These are phyloP conservation scores for Penicillium sp. DNA, from an alignment of 2,329 filamentous ascomycete genomes.

Conservation along the genomic window DNA sequence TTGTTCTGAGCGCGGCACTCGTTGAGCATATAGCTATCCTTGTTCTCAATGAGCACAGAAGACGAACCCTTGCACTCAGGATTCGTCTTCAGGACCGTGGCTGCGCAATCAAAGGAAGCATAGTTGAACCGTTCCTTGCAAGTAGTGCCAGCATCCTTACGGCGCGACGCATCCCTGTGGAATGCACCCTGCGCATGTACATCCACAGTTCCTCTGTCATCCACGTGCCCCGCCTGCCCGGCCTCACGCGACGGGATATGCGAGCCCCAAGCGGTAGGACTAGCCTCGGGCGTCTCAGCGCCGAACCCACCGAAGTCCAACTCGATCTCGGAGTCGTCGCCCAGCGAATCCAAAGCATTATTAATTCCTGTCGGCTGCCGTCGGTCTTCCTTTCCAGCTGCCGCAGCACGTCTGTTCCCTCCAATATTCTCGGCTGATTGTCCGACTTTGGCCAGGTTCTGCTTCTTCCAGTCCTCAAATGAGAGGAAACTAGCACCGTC, in stretches of 20 bases:
- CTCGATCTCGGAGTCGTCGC: slow-evolving; percentile 85
- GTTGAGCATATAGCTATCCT: slow-evolving; percentile 97
- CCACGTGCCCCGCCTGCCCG: slow-evolving; percentile 8
- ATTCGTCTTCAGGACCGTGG: slow-evolving; percentile 88
- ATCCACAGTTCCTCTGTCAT: slow-evolving; percentile 16
- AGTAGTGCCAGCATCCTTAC: slow-evolving; percentile 92
- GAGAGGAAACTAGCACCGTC: slow-evolving; percentile 85
- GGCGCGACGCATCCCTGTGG: slow-evolving; percentile 59
- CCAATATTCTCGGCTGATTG: slow-evolving; percentile 70
- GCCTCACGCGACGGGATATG: slow-evolving; percentile 25
- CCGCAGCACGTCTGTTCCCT: slow-evolving; percentile 51
- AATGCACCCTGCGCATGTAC: slow-evolving; percentile 43
- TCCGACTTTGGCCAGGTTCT: slow-evolving; percentile 81
- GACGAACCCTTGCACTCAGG: slow-evolving; percentile 81
- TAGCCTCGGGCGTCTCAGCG: slow-evolving; percentile 40
- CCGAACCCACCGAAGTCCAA: slow-evolving; percentile 66
- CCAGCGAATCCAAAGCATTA: slow-evolving; percentile 72
- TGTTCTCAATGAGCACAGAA: slow-evolving; percentile 89
- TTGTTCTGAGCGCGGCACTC: slow-evolving; percentile 85
- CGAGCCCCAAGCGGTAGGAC: slow-evolving; percentile 30
- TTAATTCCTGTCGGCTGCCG: slow-evolving; percentile 52
- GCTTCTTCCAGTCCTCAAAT: slow-evolving; percentile 97
- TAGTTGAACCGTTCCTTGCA: slow-evolving; percentile 98
- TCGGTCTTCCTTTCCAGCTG: slow-evolving; percentile 48
- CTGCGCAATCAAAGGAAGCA: slow-evolving; percentile 94